Evolutionary conservation across 2,329 filamentous ascomycete genomes (phyloP).

Genomic region (Exophiala sp.): DNA sequence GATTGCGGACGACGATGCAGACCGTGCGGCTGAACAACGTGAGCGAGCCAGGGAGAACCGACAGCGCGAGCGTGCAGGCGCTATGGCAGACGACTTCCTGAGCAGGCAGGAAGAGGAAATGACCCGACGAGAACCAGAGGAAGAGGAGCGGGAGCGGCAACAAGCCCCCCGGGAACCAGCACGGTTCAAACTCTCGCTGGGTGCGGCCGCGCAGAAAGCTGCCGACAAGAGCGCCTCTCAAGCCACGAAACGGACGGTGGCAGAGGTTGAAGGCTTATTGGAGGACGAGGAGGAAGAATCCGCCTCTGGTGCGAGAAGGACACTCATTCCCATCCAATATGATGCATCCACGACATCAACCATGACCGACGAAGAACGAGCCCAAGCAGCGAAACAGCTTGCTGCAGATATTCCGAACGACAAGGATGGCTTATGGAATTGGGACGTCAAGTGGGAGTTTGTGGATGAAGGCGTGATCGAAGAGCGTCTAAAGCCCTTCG

Average conservation of each 20-base stretch:
- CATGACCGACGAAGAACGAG: constrained; percentile 82
- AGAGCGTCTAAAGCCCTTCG: constrained; percentile 87
- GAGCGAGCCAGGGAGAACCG: constrained; percentile 67
- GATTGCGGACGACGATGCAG: constrained; percentile 71
- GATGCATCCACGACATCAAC: constrained; percentile 65
- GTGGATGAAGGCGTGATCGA: constrained; percentile 76
- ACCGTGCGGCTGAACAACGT: constrained; percentile 72
- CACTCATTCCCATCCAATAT: constrained; percentile 78
- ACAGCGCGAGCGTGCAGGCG: constrained; percentile 72
- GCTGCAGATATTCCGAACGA: constrained; percentile 87
- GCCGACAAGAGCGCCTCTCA: constrained; percentile 48
- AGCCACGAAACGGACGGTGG: constrained; percentile 67
- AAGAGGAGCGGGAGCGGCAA: constrained; percentile 31
- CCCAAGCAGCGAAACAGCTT: constrained; percentile 74
- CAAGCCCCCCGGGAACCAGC: constrained; percentile 54
- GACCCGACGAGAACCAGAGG: constrained; percentile 33
- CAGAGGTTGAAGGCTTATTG: constrained; percentile 88
- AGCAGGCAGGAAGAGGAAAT: constrained; percentile 73
- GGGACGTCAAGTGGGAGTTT: constrained; percentile 88
- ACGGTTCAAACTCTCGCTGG: constrained; percentile 88
- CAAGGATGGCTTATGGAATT: constrained; percentile 83
- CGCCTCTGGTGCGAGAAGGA: constrained; percentile 61
- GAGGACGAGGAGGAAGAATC: constrained; percentile 91
- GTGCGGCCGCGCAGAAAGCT: constrained; percentile 76
- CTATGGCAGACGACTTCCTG: constrained; percentile 87